These are phyloP conservation scores for Podospora didyma DNA, from an alignment of 495 filamentous ascomycete genomes.

Conservation along the genomic window DNA sequence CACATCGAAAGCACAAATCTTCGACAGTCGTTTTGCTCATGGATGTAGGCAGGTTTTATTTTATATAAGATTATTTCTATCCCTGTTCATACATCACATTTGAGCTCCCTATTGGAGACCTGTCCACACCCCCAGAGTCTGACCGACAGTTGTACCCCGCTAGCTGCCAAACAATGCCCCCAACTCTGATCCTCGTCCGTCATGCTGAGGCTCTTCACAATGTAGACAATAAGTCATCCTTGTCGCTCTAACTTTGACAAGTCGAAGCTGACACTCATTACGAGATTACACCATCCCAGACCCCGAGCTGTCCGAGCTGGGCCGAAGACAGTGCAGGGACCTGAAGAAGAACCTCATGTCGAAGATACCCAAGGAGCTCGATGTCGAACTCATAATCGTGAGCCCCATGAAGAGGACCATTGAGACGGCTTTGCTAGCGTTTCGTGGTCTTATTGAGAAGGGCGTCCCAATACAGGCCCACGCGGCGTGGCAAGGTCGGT, in stretches of 20 bases:
- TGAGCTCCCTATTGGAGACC: too few species aligned
- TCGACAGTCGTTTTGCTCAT: too few species aligned
- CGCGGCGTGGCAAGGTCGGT: constrained; percentile 49
- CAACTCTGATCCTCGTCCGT: constrained; percentile 55
- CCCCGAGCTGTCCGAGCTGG: constrained; percentile 52
- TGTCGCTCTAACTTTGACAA: neutral
- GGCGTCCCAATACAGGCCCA: constrained; percentile 50
- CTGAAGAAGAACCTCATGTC: constrained; percentile 43
- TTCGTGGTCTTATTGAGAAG: constrained; percentile 49
- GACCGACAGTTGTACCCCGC: too few species aligned
- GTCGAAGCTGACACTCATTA: constrained; percentile 31
- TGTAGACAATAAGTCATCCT: constrained; percentile 32
- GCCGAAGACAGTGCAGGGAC: constrained; percentile 46
- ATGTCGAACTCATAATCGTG: constrained; percentile 53
- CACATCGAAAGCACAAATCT: too few species aligned
- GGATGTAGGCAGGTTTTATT: too few species aligned
- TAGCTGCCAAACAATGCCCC: constrained; percentile 40
- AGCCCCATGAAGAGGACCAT: constrained; percentile 57
- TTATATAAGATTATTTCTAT: too few species aligned
- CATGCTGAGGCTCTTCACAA: constrained; percentile 59
- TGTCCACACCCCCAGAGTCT: too few species aligned
- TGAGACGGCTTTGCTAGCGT: constrained; percentile 48
- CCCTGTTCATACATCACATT: too few species aligned
- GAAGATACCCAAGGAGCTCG: constrained; percentile 39
- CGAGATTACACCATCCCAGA: constrained; percentile 51